Evolutionary conservation across 768 basidiomycete genomes (phyloP), one percentile per base, ranked within the genome.

Genomic region (Collybia nuda): DNA sequence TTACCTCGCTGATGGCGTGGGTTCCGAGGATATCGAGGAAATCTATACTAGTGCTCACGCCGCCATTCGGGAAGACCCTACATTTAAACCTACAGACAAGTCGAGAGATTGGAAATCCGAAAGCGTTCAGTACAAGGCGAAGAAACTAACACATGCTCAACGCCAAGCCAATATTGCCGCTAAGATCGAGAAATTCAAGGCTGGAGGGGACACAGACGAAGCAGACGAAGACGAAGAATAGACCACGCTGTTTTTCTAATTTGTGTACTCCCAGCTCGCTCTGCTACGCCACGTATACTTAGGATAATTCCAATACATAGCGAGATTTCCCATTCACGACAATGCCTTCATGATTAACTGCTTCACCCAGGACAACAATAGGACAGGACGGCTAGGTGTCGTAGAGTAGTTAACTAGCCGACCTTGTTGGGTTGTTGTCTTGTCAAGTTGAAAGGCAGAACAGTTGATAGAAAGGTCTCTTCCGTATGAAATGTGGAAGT

Each of bases 11-110:
- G 94, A 97, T 68, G 97, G 86, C 58, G 72, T 99, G 61, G 92
- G 92, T 51, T 96, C 93, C 2, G 97, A 95, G 58, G 96, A 98
- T 63, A 93, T 98, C 1, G 93, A 98, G 70, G 97, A 98, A 67
- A 87, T 99, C 54, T 98, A 90, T 77, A 80, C 82, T 35, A 89
- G 88, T 63, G 95, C 92, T 2, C 91, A 97, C 74, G 88, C 91
- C 48, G 91, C 93, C 55, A 99, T 98, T 71, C 91, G 97, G 55
- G 95, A 95, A 66, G 87, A 97, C 67, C 96, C 97, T 41, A 70
- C 73, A 18, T 95, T 95, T 83, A 85, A 90, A 70, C 86, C 92
- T 44, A 84, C 88, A 35, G 90, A 94, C 54, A 97, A 98, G 77
- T 71, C 85, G 37, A 80, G 80, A 62, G 91, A 95, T 75, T 98